phyloP scores from a whole-genome alignment of 768 basidiomycete species.

The Pleurotus giganteus region DNA sequence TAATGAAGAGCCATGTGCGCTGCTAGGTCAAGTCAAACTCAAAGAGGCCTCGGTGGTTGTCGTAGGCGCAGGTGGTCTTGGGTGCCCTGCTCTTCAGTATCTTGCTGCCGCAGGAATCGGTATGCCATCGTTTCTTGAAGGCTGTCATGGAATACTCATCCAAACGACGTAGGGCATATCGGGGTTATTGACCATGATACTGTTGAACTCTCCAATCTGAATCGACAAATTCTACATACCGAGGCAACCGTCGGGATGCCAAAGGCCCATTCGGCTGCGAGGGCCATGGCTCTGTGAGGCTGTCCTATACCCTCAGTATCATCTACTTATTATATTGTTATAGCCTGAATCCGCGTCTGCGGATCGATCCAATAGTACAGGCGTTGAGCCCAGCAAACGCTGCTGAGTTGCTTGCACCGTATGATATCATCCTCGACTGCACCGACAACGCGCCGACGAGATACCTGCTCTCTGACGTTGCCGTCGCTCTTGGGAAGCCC shows the following conservation, averaged over 20 bases:
- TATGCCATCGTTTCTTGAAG: conserved; percentile 30
- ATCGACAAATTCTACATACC: conserved; percentile 89
- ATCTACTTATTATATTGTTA: background rate
- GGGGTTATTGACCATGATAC: conserved; percentile 87
- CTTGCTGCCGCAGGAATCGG: conserved; percentile 91
- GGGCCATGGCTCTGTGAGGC: conserved; percentile 60
- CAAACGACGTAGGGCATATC: conserved; percentile 59
- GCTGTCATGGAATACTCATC: background rate
- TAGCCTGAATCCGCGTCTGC: conserved; percentile 77
- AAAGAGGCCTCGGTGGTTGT: conserved; percentile 76
- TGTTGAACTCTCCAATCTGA: conserved; percentile 88
- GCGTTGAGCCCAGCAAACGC: conserved; percentile 67
- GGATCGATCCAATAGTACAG: conserved; percentile 49
- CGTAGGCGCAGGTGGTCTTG: conserved; percentile 93
- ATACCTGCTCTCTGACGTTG: conserved; percentile 88
- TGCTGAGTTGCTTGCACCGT: conserved; percentile 51
- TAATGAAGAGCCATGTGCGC: conserved; percentile 11
- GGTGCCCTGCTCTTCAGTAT: conserved; percentile 94
- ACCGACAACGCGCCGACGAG: conserved; percentile 92
- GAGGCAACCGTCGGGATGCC: conserved; percentile 69
- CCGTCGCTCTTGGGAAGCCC: conserved; percentile 72
- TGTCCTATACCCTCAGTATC: background rate
- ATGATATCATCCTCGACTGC: conserved; percentile 87
- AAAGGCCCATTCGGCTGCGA: conserved; percentile 82
- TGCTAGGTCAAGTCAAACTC: conserved; percentile 79